phyloP scores from a whole-genome alignment of 2,329 filamentous ascomycete genomes.

The Alternaria novae-zelandiae region DNA sequence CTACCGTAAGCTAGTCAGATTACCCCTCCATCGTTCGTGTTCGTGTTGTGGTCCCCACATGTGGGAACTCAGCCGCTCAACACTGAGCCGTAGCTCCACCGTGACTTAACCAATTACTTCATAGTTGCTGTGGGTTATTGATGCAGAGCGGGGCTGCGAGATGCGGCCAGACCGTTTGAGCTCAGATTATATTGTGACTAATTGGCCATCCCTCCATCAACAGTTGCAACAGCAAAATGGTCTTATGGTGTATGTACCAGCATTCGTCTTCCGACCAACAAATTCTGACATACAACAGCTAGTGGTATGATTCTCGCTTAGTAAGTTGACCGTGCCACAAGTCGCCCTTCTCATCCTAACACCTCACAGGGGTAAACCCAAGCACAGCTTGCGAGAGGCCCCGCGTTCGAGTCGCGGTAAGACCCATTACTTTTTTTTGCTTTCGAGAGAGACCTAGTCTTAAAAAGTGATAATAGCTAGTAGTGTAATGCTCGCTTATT shows the following conservation, averaged over 20 bases:
- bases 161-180: accelerated
- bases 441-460: no score
- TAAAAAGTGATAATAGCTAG: no score
- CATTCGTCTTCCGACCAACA: not conserved
- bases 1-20: not conserved
- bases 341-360: no score
- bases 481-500: no score
- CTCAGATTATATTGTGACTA: accelerated
- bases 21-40: not conserved
- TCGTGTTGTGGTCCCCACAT: not conserved
- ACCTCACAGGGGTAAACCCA: not conserved
- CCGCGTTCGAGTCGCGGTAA: slow-evolving; percentile 37
- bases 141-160: not conserved
- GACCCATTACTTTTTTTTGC: slow-evolving; percentile 10
- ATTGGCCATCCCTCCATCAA: not conserved
- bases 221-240: not conserved
- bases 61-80: not conserved
- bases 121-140: accelerated
- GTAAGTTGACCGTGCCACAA: no score
- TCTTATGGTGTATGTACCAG: slow-evolving; percentile 1
- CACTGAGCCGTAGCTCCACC: not conserved
- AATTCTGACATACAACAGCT: slow-evolving; percentile 37
- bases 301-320: slow-evolving; percentile 77
- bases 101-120: not conserved
- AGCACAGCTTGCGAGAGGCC: slow-evolving; percentile 41